Evolutionary conservation across 1,284 basidiomycete genomes (phyloP).

Genomic region (Acaromyces ingoldii): DNA sequence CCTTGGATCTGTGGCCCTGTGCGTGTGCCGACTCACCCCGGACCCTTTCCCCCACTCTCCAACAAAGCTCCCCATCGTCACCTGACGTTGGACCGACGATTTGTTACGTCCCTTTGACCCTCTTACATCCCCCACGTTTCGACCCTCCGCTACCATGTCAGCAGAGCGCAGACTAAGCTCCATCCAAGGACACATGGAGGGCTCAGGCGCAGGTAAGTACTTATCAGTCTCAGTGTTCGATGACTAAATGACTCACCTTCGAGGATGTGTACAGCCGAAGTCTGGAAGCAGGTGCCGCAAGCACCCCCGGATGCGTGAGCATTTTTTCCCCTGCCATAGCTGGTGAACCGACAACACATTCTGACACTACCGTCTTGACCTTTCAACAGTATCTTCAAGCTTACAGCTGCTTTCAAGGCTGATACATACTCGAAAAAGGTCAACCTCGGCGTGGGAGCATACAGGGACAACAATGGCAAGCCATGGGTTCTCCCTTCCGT

Average conservation of each 20-base stretch:
- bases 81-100: too few species aligned
- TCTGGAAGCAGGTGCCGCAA: constrained; percentile 32
- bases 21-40: too few species aligned
- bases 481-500: constrained; percentile 55
- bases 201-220: constrained; percentile 24
- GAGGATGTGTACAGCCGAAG: background rate
- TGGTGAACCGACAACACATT: background rate
- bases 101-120: too few species aligned
- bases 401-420: constrained; percentile 79
- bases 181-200: constrained; percentile 30
- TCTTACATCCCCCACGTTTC: too few species aligned
- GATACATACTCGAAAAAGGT: constrained; percentile 76
- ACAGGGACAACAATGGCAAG: constrained; percentile 53
- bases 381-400: constrained; percentile 68
- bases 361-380: background rate
- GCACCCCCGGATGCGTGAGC: constrained; percentile 43
- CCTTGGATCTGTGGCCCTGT: too few species aligned
- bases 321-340: background rate
- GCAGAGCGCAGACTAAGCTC: constrained; percentile 18
- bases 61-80: too few species aligned
- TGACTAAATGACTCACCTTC: background rate
- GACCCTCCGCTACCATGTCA: background rate
- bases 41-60: too few species aligned
- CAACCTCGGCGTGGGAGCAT: constrained; percentile 68
- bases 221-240: background rate